Conservation (phyloP, 1,284 basidiomycete species). For the Amylostereum chailletii region DNA sequence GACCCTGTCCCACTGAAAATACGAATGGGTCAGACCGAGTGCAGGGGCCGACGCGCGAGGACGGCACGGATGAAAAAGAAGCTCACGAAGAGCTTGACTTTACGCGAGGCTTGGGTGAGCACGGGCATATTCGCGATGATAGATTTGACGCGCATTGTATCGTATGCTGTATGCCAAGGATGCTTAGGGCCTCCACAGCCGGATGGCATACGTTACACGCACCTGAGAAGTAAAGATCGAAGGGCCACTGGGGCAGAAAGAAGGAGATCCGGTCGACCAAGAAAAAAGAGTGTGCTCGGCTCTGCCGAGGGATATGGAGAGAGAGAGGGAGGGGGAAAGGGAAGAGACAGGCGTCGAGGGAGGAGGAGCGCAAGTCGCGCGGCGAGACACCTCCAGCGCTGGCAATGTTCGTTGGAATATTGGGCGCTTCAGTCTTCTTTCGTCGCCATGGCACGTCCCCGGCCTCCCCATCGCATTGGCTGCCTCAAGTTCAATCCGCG, state of each 20-base stretch:
- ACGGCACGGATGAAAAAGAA: not conserved
- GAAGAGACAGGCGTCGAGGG: conserved; percentile 9
- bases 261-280: conserved; percentile 1
- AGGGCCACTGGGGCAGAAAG: conserved; percentile 38
- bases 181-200: no score
- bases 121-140: conserved; percentile 31
- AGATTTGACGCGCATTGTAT: conserved; percentile 36
- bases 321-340: conserved; percentile 22
- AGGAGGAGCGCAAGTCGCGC: not conserved
- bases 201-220: no score
- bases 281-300: conserved; percentile 13
- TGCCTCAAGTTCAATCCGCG: no score
- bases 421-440: no score
- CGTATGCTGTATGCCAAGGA: no score
- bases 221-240: conserved; percentile 15
- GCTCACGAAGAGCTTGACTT: conserved; percentile 46
- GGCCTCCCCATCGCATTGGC: no score
- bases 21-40: conserved; percentile 7
- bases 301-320: conserved; percentile 8
- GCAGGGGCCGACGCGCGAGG: not conserved
- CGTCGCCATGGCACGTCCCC: no score
- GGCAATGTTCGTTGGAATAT: no score
- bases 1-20: conserved; percentile 56
- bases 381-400: no score
- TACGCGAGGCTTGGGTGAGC: conserved; percentile 18